Evolutionary conservation across 2,329 filamentous ascomycete species (phyloP), one percentile per base, ranked within the genome.

Genomic region (Aureobasidium melanogenum): DNA sequence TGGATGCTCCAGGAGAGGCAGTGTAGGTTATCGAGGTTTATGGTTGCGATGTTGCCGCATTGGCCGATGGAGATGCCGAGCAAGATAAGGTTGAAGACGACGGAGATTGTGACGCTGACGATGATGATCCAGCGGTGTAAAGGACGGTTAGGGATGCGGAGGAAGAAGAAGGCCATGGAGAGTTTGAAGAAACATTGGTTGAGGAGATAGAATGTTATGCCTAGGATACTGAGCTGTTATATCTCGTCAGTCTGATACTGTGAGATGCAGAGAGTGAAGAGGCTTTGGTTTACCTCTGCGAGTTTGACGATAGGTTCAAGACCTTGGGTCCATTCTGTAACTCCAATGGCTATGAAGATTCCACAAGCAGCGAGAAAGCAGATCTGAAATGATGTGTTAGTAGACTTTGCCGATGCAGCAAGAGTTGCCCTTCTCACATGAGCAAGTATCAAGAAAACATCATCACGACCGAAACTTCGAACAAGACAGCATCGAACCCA

Each of bases 121-220:
- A 62, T 60, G 32, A 62, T 64, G 30, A 52, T 51, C 34, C 38
- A 50, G 32, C 57, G 48, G 5, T 64, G 63, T 26, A 56, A 39
- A 2, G 54, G 30, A 15, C 26, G 26, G 26, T 56, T 47, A 5
- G 47, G 36, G 17, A 64, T 61, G 17, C 60, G 60, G 5, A 64
- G 55, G 43, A 64, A 64, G 60, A 64, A 62, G 22, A 62, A 55
- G 14, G 52, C 60, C n/a, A 64, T 39, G 15, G 48, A 46, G n/a
- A 62, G 51, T 34, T 64, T 64, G 60, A 64, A 59, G 19, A 60
- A 59, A 17, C 58, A 39, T 36, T 64, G 63, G 34, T 62, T 60
- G 15, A 64, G 26, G 12, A 64, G 48, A 22, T 64, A 64, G 5
- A 52, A 38, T 7, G 58, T 9, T 14, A 61, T 64, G 15, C 46